A percentile compares a stretch with the other conserved stretches of the same genome.
Conservation (phyloP, 2,329 filamentous ascomycete genomes). For the Xylaria sp. region DNA sequence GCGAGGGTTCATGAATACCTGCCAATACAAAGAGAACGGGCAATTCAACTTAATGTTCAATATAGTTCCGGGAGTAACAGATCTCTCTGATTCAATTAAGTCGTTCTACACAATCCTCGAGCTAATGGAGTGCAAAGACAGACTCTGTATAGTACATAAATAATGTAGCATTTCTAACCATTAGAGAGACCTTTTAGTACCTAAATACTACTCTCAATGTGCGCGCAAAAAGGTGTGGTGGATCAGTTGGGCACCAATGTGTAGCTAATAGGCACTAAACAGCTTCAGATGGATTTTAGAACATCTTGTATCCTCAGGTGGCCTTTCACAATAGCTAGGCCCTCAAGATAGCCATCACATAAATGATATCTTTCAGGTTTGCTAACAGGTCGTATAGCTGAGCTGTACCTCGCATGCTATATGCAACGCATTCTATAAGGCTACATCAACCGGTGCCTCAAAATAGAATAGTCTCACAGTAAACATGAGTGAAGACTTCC, state of each 20-base stretch:
- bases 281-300: background rate
- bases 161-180: background rate
- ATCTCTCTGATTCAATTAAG: background rate
- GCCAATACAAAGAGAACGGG: background rate
- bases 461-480: too few relatives aligned
- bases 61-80: background rate
- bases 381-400: background rate
- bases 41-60: background rate
- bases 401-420: background rate
- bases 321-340: background rate
- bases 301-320: background rate
- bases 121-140: background rate
- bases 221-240: background rate
- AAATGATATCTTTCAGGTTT: too few relatives aligned
- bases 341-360: too few relatives aligned
- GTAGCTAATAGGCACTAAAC: background rate
- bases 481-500: too few relatives aligned
- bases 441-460: too few relatives aligned
- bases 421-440: background rate
- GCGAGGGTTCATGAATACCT: background rate
- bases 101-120: slow-evolving; percentile 44
- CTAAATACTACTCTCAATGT: background rate
- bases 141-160: background rate
- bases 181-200: background rate
- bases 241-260: background rate